Percentiles rank a stretch among this genome's conserved stretches.
phyloP scores from a whole-genome alignment of 139 green algal species.

The Chlorella sp. region DNA sequence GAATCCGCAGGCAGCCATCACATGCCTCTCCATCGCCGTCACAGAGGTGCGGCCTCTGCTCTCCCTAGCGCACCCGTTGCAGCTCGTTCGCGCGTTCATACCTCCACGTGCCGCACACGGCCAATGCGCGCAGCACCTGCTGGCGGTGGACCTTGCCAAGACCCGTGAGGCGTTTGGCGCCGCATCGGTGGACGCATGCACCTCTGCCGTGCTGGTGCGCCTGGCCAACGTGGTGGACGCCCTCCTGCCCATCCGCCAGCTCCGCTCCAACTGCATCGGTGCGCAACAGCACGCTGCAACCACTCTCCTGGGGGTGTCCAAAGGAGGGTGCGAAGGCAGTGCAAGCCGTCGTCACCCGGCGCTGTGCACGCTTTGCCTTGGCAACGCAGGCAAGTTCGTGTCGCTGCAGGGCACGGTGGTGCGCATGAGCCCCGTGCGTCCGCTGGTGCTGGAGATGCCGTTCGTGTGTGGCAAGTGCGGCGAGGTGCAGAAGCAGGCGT shows the following conservation, averaged over 20 bases:
- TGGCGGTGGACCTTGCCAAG: not conserved
- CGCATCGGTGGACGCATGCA: not conserved
- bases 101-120: too few species aligned
- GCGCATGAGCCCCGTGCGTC: constrained; percentile 51
- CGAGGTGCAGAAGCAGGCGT: not conserved
- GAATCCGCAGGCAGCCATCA: too few species aligned
- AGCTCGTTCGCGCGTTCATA: too few species aligned
- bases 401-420: constrained; percentile 69
- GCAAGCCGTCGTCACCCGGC: not conserved
- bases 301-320: too few species aligned
- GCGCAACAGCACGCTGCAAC: not conserved
- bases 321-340: not conserved
- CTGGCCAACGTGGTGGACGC: not conserved
- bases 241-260: not conserved
- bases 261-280: not conserved
- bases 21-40: too few species aligned
- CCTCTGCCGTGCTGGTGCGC: not conserved
- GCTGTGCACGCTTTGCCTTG: not conserved
- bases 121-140: not conserved
- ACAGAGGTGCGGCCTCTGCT: too few species aligned
- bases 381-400: not conserved
- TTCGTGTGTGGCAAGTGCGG: constrained; percentile 80
- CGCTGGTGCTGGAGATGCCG: constrained; percentile 58
- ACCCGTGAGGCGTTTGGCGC: not conserved
- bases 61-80: too few species aligned